Base-by-base conservation (phyloP, 2,329 filamentous ascomycete genomes). In the Diplocarpon rosae region DNA sequence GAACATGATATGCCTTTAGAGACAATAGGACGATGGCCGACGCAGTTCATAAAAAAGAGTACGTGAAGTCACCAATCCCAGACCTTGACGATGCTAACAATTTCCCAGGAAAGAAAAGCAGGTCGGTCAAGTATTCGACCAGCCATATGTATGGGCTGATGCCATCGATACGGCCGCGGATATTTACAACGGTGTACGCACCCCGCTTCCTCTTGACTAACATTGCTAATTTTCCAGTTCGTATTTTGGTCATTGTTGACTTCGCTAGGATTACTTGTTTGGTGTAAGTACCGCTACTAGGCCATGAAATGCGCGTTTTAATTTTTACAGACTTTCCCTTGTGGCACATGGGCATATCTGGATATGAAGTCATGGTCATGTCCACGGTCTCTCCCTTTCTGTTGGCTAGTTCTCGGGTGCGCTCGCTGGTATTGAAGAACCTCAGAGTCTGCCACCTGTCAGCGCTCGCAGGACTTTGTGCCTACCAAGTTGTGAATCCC, bases 331-430 rank as follows among this genome's bases (percentile, higher is more conserved):
- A 93, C 65, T 98, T 98, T 63, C 92, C 92, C 12, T 76, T 98
- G 10, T 98, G 92, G 92, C 80, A 95, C 63, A 98, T 98, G 92
- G 92, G 92, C 24, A 93, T 98, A 49, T 96, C 90, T 3, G 92
- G 92, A 51, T 98, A 92, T 61, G 92, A 98, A 66, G 83, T 80
- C 35, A 72, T 94, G 53, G 81, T 98, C 59, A 83, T 96, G 78
- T 77, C 75, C 39, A 90, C 86, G 3, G 65, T 90, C 41, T 85
- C 89, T 4, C 92, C 92, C 0, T 70, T 89, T 32, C 64, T 96
- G 15, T 77, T 98, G 35, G 79, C 73, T 16, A 81, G 88, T 50
- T 73, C 72, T 37, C 69, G 80, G 1, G 48, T 95, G 14, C 82
- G 87, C 48, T 75, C 73, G 32, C 62, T 85, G 13, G 72, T 85